A percentile compares a stretch with the other conserved stretches of the same genome.
Evolutionary conservation across 441 rosid genomes (phyloP).

Genomic region (California macrophylla): DNA sequence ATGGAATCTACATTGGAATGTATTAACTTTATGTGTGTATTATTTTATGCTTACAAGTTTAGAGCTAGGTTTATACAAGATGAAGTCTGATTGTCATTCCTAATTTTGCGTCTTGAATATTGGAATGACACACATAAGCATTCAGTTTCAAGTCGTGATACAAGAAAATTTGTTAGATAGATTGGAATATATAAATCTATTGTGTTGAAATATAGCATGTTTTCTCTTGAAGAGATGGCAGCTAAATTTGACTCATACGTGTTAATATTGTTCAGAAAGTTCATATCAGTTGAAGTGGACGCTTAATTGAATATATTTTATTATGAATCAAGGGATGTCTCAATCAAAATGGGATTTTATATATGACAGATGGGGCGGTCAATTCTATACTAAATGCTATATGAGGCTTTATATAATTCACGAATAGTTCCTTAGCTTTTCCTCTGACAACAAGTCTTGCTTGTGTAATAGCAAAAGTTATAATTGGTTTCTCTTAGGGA

Average conservation of each 20-base stretch:
- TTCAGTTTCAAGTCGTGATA: background rate
- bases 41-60: background rate
- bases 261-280: background rate
- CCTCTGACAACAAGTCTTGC: no score
- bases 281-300: background rate
- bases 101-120: background rate
- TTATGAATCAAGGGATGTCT: background rate
- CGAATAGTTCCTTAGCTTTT: no score
- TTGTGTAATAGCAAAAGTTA: no score
- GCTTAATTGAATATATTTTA: background rate
- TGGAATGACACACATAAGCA: background rate
- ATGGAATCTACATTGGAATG: slow-evolving; percentile 17
- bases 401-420: no score
- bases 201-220: background rate
- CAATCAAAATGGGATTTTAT: background rate
- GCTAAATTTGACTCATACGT: background rate
- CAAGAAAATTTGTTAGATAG: background rate
- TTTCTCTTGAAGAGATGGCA: background rate
- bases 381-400: no score
- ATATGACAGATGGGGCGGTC: background rate
- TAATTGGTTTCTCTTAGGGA: no score
- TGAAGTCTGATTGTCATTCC: background rate
- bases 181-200: background rate
- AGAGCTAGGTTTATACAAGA: background rate
- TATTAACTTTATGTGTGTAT: background rate